Evolutionary conservation across 169 alveolate genomes (phyloP), one percentile per base, ranked within the genome.

Genomic region (Eimeria maxima): DNA sequence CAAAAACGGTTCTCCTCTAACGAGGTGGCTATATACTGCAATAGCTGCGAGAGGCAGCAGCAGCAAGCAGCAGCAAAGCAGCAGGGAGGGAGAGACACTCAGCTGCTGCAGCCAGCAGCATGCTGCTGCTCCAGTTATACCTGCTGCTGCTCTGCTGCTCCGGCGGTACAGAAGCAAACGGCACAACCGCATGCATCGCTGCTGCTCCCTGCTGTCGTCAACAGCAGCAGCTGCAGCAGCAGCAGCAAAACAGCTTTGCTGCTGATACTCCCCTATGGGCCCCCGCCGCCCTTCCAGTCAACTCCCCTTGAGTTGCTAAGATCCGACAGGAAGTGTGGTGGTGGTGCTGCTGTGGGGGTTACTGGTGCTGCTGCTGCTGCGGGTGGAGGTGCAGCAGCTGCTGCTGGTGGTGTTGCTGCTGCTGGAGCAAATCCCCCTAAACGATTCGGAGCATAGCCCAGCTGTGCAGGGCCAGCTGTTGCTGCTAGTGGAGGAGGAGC

Each of bases 141-240:
- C 84, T 73, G 84, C 84, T 33, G 55, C 84, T 73, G 84, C 84
- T 33, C 84, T 33, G 44, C 84, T 33, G 55, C 50, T 29, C 55
- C 84, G 7, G 84, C 84, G n/a, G 44, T n/a, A n/a, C n/a, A n/a
- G n/a, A n/a, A n/a, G n/a, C n/a, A n/a, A n/a, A n/a, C n/a, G n/a
- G n/a, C n/a, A n/a, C n/a, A n/a, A n/a, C n/a, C 84, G 22, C 53
- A 16, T 50, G 57, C 57, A 11, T 50, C 22, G 84, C 84, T 73
- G 74, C 74, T 65, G 6, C 74, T 65, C 29, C 20, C 74, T 22
- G 29, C 57, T 50, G 57, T 50, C 11, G 18, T 16, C 74, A 65
- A 14, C 38, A n/a, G 74, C 38, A n/a, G 74, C 74, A 16, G 38
- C 57, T 7, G 57, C 57, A 50, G 38, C 74, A 50, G 57, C 57